Evolutionary conservation across 2,329 filamentous ascomycete genomes (phyloP).

Genomic region (Pyrenochaeta sp.): DNA sequence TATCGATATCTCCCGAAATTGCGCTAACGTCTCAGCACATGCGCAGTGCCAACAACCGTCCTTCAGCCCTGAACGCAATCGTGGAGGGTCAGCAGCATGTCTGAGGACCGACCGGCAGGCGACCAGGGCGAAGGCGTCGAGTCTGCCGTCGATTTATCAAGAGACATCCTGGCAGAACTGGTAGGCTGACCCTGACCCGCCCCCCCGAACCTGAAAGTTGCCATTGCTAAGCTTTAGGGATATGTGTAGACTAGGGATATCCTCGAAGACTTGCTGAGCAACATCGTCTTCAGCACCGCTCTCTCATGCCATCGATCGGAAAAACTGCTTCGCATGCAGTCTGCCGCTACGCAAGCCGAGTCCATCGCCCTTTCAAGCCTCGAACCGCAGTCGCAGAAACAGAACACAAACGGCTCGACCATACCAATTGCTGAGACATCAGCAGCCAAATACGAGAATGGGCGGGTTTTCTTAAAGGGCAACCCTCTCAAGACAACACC

Average conservation of each 20-base stretch:
- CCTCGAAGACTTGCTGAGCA: constrained; percentile 78
- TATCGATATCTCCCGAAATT: constrained; percentile 29
- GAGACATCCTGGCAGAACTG: constrained; percentile 42
- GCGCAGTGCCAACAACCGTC: constrained; percentile 13
- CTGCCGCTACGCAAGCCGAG: constrained; percentile 61
- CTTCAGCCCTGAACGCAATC: constrained; percentile 20
- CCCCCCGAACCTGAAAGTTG: constrained; percentile 17
- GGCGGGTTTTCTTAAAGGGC: constrained; percentile 72
- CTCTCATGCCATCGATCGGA: constrained; percentile 80
- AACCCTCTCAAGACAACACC: constrained; percentile 76
- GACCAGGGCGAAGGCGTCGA: constrained; percentile 36
- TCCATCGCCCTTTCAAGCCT: constrained; percentile 47
- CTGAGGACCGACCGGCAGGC: constrained; percentile 46
- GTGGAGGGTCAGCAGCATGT: constrained; percentile 42
- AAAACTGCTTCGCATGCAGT: constrained; percentile 74
- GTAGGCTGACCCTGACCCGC: constrained; percentile 27
- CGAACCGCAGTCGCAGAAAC: constrained; percentile 45
- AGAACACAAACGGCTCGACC: constrained; percentile 51
- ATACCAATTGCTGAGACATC: constrained; percentile 66
- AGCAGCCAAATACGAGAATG: constrained; percentile 75
- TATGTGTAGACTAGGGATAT: constrained; percentile 54
- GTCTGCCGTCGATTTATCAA: constrained; percentile 34
- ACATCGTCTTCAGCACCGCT: constrained; percentile 77
- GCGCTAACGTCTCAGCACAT: constrained; percentile 32
- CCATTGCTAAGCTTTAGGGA: constrained; percentile 34